Conservation (phyloP, 106 monocot genomes). For the Allium sativum region DNA sequence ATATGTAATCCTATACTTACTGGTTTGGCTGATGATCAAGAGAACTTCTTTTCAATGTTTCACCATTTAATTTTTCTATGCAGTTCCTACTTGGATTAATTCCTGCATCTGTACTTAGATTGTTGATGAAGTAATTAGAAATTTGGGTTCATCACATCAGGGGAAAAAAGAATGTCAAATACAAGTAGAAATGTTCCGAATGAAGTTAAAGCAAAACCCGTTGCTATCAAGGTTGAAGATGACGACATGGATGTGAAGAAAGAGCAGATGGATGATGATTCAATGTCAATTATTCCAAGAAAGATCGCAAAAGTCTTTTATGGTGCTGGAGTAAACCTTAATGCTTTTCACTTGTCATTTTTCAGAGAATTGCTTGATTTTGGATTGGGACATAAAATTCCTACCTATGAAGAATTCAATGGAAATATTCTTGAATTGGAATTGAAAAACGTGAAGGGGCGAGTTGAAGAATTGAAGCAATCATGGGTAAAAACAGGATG, state of each 20-base stretch:
- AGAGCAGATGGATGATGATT: slow-evolving; percentile 23
- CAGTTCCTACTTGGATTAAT: no score
- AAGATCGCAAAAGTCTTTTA: slow-evolving; percentile 48
- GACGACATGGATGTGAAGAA: slow-evolving; percentile 8
- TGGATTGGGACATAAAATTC: slow-evolving; percentile 28
- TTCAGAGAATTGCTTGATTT: slow-evolving; percentile 65
- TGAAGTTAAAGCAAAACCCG: neutral
- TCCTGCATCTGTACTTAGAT: no score
- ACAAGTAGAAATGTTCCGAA: no score
- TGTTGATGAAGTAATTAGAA: no score
- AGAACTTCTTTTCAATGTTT: no score
- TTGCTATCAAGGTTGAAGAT: slow-evolving; percentile 15
- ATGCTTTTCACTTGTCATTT: slow-evolving; percentile 35
- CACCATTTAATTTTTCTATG: no score
- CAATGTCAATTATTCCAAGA: slow-evolving; percentile 14
- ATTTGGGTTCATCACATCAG: no score
- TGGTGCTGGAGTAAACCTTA: slow-evolving; percentile 54
- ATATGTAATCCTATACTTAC: no score
- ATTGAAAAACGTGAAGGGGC: slow-evolving; percentile 25
- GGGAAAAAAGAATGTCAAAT: no score
- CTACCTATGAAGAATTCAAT: slow-evolving; percentile 37
- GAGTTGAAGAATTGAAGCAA: slow-evolving; percentile 31
- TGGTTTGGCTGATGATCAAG: no score
- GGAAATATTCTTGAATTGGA: slow-evolving; percentile 59
- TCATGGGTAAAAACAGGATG: slow-evolving; percentile 61